Base-by-base conservation (phyloP, 1,284 basidiomycete species). In the Cryptococcus wingfieldii region DNA sequence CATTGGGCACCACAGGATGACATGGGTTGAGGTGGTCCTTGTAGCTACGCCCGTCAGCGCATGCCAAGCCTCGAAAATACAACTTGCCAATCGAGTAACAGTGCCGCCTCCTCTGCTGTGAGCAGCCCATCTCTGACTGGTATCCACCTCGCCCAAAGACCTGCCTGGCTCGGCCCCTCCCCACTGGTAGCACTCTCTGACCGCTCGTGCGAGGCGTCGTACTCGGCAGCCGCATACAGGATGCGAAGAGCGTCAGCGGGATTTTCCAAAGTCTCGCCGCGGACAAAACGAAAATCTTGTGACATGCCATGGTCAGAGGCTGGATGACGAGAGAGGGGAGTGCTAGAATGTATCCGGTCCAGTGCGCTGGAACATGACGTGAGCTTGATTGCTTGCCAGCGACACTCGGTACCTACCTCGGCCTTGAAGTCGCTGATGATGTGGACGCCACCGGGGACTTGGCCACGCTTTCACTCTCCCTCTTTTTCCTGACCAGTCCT, bases 121-220 rank as follows among this genome's bases (percentile, higher is more conserved):
- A 64, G 41, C 3, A 65, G 49, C 4, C 63, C 63, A 27, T 65
- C 63, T 5, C 63, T 44, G 4, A 65, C 63, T 0, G 63, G 63
- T 34, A 57, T 45, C 63, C 60, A 62, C 27, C 59, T 50, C 18
- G 48, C 57, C 63, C 63, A 65, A 25, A 55, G 13, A 14, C 47
- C 53, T 7, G 46, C n/a, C 10, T 47, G 37, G 4, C n/a, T 25
- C 53, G 25, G 10, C 31, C 41, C 12, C 47, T 34, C 31, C 14
- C 14, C 27, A 45, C 13, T 23, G 45, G 13, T 10, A 1, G 42
- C 39, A 23, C 38, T 18, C 37, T 27, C 8, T 2, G 50, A 5
- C 5, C 37, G 16, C 5, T 58, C 54, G 1, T 34, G 31, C 31
- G 31, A 34, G 31, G 31, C 31, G 31, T 34, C 31, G 31, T 59